Conservation (phyloP, 768 basidiomycete genomes). For the Multifurca ochricompacta region DNA sequence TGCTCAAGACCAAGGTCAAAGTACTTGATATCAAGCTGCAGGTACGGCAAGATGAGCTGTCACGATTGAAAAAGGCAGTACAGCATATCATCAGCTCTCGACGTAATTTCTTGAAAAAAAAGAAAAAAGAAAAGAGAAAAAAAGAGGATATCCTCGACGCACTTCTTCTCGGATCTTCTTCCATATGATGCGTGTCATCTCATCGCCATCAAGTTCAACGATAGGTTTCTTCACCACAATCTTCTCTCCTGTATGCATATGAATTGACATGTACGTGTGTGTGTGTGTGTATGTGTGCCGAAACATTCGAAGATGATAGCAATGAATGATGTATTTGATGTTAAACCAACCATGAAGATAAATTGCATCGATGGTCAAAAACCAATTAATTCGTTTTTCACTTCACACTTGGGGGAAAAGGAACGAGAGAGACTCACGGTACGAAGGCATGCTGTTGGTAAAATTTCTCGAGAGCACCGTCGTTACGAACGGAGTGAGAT, state of each 20-base stretch:
- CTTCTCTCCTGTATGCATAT: constrained; percentile 32
- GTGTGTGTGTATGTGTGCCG: too few species aligned
- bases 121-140: background rate
- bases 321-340: background rate
- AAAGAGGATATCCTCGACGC: constrained; percentile 24
- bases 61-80: background rate
- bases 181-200: constrained; percentile 99
- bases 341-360: background rate
- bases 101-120: too few species aligned
- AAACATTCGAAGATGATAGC: too few species aligned
- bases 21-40: constrained; percentile 96
- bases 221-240: constrained; percentile 84
- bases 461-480: constrained; percentile 9
- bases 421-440: constrained; percentile 12
- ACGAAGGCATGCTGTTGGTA: constrained; percentile 10
- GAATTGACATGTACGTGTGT: too few species aligned
- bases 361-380: background rate
- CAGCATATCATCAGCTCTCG: background rate
- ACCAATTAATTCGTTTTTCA: background rate
- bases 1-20: constrained; percentile 94
- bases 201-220: constrained; percentile 94
- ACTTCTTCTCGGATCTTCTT: constrained; percentile 96
- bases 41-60: constrained; percentile 90
- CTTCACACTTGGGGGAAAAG: background rate
- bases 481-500: constrained; percentile 2